phyloP scores from a whole-genome alignment of 164 flowering plant species.

The Amborella trichopoda region DNA sequence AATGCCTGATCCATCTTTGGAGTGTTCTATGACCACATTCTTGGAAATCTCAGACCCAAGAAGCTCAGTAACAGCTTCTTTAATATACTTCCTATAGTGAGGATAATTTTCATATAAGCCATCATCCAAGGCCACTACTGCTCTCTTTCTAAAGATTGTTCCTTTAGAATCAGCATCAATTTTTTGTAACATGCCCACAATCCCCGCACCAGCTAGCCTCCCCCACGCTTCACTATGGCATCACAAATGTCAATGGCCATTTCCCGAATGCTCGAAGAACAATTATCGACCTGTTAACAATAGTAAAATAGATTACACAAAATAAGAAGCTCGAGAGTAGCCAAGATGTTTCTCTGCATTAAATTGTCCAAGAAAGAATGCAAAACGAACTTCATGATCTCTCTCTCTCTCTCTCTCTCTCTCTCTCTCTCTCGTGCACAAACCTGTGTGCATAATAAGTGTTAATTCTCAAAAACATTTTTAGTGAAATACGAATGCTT shows the following conservation, averaged over 20 bases:
- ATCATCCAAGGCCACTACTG: constrained; percentile 91
- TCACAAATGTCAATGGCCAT: constrained; percentile 56
- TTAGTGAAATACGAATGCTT: constrained; percentile 2
- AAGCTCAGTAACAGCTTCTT: constrained; percentile 60
- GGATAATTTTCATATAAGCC: constrained; percentile 74
- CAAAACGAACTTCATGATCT: no score
- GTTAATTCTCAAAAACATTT: background rate
- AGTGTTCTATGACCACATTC: constrained; percentile 55
- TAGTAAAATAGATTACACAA: background rate
- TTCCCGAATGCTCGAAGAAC: constrained; percentile 34
- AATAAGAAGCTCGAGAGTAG: background rate
- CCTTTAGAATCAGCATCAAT: constrained; percentile 65
- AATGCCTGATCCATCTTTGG: constrained; percentile 87
- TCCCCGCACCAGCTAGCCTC: constrained; percentile 84
- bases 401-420: no score
- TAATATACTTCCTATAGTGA: constrained; percentile 52
- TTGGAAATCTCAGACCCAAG: constrained; percentile 46
- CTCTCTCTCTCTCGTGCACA: background rate
- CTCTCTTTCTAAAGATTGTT: constrained; percentile 42
- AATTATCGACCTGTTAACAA: constrained; percentile 24
- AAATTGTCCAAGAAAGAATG: no score
- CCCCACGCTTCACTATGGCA: constrained; percentile 63
- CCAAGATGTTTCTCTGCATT: no score
- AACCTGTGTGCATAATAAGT: background rate
- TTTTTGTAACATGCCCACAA: constrained; percentile 78